These are phyloP conservation scores for Tetratostichococcus sp. DNA, from an alignment of 139 green algal genomes.

Conservation along the genomic window DNA sequence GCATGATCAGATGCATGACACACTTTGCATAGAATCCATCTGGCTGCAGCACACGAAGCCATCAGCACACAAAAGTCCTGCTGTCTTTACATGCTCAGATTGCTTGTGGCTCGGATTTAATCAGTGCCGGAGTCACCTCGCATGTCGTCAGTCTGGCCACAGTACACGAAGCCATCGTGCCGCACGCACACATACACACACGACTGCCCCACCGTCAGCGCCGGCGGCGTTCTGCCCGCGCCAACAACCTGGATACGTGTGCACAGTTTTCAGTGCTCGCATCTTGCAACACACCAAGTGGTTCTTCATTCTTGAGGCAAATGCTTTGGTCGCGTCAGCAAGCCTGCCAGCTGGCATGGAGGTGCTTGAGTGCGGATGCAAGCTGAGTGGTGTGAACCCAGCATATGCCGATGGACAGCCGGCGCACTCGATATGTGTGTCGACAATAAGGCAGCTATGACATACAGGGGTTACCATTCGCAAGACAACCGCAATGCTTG, in stretches of 20 bases:
- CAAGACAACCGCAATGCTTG: too few species aligned
- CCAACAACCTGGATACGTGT: constrained; percentile 10
- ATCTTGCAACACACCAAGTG: background rate
- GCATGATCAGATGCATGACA: background rate
- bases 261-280: too few species aligned
- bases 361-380: too few species aligned
- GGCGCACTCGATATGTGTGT: too few species aligned
- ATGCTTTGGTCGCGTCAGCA: too few species aligned
- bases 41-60: background rate
- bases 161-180: constrained; percentile 47
- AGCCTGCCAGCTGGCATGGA: too few species aligned
- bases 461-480: too few species aligned
- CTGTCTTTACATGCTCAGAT: background rate
- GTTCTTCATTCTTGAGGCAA: background rate
- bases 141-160: constrained; percentile 51
- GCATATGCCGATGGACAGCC: too few species aligned
- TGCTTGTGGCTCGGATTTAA: background rate
- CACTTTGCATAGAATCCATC: background rate
- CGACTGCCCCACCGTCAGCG: constrained; percentile 14
- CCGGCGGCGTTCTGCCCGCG: constrained; percentile 29
- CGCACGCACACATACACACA: constrained; percentile 55
- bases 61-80: background rate
- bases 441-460: too few species aligned
- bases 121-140: constrained; percentile 12
- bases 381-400: too few species aligned